Evolutionary conservation across 306 rosid species (phyloP), one percentile per base, ranked within the genome.

Genomic region (Casuarina cunninghamiana): DNA sequence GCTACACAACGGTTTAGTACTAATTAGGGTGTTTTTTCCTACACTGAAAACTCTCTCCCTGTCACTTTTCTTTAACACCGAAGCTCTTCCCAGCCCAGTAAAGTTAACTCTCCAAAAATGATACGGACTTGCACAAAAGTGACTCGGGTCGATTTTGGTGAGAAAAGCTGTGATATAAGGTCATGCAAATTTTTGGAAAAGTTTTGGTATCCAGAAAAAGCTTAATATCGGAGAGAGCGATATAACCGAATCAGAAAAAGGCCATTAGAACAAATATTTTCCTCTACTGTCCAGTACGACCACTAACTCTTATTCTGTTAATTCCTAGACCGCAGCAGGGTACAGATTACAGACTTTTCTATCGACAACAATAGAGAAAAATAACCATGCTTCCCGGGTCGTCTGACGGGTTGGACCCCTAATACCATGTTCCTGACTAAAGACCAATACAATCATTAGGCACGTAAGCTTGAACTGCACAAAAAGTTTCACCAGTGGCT

Each of bases 401-500:
- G 10, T 58, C 10, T 38, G 44, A 63, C 69, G 2, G 3, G 46
- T 38, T n/a, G 75, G 61, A 61, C 51, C 12, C 26, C 37, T 69
- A 80, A 11, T 46, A 75, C 2, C 51, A 37, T 57, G 68, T 68
- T 67, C 81, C 72, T 43, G 32, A 63, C 69, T 62, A 21, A 53
- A 76, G 43, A 53, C 73, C 66, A 50, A 61, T 53, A 37, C 10
- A 53, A 51, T 77, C 66, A 77, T 61, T 65, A 45, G 44, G 49
- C 26, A 74, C 32, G 53, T 51, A 32, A 12, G 68, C 39, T 43
- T 53, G 13, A 70, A 51, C 75, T 67, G 63, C 78, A 80, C 32
- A 51, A 77, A 54, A 5, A 55, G 73, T 6, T 55, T 37, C 42
- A 63, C 44, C 67, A 58, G 17, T 2, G 46, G 63, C 43, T 43